phyloP scores from a whole-genome alignment of 1,139 yeast genomes.

The Kurtzmaniella quercitrusa region DNA sequence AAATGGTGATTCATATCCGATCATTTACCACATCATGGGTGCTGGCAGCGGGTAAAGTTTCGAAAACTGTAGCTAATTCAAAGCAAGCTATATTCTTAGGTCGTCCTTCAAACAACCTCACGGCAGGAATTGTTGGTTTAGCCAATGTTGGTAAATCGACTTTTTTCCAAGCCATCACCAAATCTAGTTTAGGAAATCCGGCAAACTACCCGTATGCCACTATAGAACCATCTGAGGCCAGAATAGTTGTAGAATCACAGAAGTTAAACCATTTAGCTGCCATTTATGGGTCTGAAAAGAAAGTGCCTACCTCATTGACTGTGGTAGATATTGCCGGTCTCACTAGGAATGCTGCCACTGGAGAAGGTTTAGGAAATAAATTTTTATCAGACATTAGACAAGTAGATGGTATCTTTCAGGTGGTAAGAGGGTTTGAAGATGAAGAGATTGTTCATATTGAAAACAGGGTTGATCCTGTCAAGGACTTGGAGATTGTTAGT shows the following conservation, averaged over 20 bases:
- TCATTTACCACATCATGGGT: background rate
- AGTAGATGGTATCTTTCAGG: constrained; percentile 72
- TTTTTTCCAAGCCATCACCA: constrained; percentile 76
- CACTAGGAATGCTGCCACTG: constrained; percentile 67
- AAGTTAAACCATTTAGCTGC: constrained; percentile 41
- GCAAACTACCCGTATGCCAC: constrained; percentile 83
- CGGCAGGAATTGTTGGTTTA: constrained; percentile 62
- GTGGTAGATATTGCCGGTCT: constrained; percentile 74
- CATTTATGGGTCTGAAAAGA: constrained; percentile 48
- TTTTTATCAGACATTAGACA: constrained; percentile 66
- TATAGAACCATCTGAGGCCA: constrained; percentile 67
- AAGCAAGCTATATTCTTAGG: constrained; percentile 29
- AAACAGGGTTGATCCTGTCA: constrained; percentile 56
- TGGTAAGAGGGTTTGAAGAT: constrained; percentile 62
- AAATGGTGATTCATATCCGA: background rate
- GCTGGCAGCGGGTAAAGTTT: background rate
- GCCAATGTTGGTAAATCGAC: constrained; percentile 94
- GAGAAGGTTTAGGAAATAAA: constrained; percentile 77
- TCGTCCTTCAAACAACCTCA: constrained; percentile 51
- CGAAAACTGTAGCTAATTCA: background rate
- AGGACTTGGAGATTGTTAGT: constrained; percentile 64
- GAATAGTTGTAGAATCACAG: constrained; percentile 51
- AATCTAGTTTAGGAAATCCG: constrained; percentile 64
- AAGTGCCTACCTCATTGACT: constrained; percentile 53
- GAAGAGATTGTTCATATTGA: constrained; percentile 74